Evolutionary conservation across 2,329 filamentous ascomycete species (phyloP).

Genomic region (Paraconiothyrium brasiliense): DNA sequence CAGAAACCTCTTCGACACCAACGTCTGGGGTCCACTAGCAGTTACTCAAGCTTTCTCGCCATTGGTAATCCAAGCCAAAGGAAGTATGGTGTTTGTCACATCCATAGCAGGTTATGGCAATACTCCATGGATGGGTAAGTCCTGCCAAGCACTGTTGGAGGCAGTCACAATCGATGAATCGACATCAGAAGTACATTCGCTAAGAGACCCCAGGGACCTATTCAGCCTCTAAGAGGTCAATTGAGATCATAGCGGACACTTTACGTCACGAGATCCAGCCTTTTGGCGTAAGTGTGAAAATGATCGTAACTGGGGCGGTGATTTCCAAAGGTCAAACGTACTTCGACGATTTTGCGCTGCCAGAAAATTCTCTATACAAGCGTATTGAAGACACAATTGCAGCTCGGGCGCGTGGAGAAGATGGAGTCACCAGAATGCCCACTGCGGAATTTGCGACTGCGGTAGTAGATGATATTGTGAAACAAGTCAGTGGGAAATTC

Average conservation of each 20-base stretch:
- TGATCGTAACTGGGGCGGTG: slow-evolving; percentile 26
- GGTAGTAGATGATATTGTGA: slow-evolving; percentile 19
- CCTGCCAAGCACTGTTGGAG: not conserved
- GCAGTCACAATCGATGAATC: not conserved
- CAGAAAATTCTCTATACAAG: slow-evolving; percentile 22
- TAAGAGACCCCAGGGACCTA: slow-evolving; percentile 23
- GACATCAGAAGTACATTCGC: not conserved
- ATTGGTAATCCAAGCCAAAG: slow-evolving; percentile 15
- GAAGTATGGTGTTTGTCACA: slow-evolving; percentile 13
- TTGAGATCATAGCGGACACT: slow-evolving; percentile 36
- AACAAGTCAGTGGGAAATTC: slow-evolving; percentile 17
- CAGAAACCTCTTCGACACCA: slow-evolving; percentile 38
- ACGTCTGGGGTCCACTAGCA: slow-evolving; percentile 28
- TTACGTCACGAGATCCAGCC: slow-evolving; percentile 28
- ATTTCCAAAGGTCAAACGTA: slow-evolving; percentile 18
- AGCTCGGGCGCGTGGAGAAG: slow-evolving; percentile 17
- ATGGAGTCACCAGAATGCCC: slow-evolving; percentile 14
- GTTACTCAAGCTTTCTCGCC: slow-evolving; percentile 16
- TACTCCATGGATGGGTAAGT: slow-evolving; percentile 13
- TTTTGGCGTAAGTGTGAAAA: slow-evolving; percentile 25
- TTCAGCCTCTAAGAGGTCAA: slow-evolving; percentile 46
- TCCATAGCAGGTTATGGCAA: slow-evolving; percentile 14
- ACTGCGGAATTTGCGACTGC: slow-evolving; percentile 16
- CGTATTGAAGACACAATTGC: slow-evolving; percentile 18
- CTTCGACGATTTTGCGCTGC: slow-evolving; percentile 11